Percentiles rank a stretch among this genome's conserved stretches.
phyloP scores from a whole-genome alignment of 2,329 filamentous ascomycete genomes.

The Eurotiales sp. region DNA sequence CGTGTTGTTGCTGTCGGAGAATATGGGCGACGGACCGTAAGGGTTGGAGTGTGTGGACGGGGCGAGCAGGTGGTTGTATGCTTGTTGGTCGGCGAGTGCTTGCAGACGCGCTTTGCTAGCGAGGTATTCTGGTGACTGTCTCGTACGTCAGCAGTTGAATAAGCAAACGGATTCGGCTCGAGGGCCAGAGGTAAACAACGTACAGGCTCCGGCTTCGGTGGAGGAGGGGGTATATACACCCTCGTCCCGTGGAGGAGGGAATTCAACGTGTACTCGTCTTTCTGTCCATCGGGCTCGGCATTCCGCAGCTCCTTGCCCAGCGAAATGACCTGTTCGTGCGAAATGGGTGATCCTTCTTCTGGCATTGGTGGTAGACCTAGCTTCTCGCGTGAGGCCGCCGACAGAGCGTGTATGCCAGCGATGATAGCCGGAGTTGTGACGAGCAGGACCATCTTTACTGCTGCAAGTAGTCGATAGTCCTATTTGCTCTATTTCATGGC shows the following conservation, averaged over 20 bases:
- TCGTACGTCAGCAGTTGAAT: not conserved
- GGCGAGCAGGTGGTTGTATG: conserved; percentile 77
- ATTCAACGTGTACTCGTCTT: conserved; percentile 55
- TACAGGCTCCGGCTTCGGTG: conserved; percentile 73
- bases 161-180: not conserved
- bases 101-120: conserved; percentile 82
- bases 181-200: conserved; percentile 31
- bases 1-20: conserved; percentile 54
- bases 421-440: conserved; percentile 38
- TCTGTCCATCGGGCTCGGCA: not conserved
- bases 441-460: conserved; percentile 38
- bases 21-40: conserved; percentile 47
- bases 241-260: conserved; percentile 66
- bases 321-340: conserved; percentile 39
- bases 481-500: not conserved
- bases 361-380: conserved; percentile 31
- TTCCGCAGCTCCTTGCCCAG: conserved; percentile 24
- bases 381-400: conserved; percentile 26
- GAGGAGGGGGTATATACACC: conserved; percentile 75
- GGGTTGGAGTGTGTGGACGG: conserved; percentile 52
- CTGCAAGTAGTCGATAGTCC: not conserved
- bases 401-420: conserved; percentile 35
- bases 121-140: conserved; percentile 64
- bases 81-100: conserved; percentile 73
- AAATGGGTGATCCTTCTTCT: conserved; percentile 32